These are phyloP conservation scores for Cyphellophora attinorum DNA, from an alignment of 2,329 filamentous ascomycete genomes.

Conservation along the genomic window DNA sequence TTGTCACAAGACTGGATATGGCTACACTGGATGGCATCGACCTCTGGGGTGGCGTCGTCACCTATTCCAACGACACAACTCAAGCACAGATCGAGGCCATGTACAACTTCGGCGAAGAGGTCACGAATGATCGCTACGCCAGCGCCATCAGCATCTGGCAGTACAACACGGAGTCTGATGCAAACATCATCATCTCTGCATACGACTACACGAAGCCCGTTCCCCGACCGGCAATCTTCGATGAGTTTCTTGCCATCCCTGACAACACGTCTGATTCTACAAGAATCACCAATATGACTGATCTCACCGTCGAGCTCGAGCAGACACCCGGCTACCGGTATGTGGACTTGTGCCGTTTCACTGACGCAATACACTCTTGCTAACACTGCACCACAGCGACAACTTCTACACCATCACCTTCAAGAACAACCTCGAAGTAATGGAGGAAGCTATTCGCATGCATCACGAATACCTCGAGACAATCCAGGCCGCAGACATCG, in stretches of 20 bases:
- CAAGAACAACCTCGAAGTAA: conserved; percentile 13
- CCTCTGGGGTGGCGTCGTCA: conserved; percentile 13
- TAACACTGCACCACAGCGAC: not conserved
- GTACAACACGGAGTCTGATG: conserved; percentile 12
- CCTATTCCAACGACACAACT: conserved; percentile 16
- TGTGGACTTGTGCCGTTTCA: too few relatives aligned
- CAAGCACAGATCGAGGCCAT: conserved; percentile 24
- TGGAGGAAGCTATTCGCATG: conserved; percentile 11
- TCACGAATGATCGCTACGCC: conserved; percentile 24
- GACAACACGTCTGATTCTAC: conserved; percentile 12
- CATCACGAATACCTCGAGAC: conserved; percentile 12
- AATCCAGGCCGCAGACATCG: conserved; percentile 6
- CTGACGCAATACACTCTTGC: not conserved
- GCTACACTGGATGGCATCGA: conserved; percentile 4
- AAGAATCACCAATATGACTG: conserved; percentile 11
- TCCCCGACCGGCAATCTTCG: conserved; percentile 26
- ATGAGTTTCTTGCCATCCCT: conserved; percentile 26
- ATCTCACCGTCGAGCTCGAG: conserved; percentile 15
- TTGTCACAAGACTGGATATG: conserved; percentile 19
- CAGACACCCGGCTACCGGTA: conserved; percentile 10
- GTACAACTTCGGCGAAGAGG: conserved; percentile 21
- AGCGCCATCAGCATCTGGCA: conserved; percentile 25
- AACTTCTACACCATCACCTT: conserved; percentile 17
- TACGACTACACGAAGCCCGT: conserved; percentile 31
- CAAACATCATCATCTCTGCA: conserved; percentile 21